Percentiles rank a stretch among this genome's conserved stretches.
Evolutionary conservation across 257 asterid species (phyloP).

Genomic region (Solanum pimpinellifolium): DNA sequence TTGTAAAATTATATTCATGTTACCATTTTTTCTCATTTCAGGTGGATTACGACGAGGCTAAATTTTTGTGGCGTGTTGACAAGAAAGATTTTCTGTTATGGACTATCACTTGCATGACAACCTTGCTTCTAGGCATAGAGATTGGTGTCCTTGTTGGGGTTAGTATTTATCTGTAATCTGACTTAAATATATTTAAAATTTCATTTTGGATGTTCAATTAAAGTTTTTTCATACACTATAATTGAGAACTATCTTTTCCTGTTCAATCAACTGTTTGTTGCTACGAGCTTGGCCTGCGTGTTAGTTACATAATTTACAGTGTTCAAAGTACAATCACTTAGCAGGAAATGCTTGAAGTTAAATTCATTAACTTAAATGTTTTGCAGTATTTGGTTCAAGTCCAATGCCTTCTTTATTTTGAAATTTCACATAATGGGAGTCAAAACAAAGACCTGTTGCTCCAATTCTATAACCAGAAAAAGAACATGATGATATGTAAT

Average conservation of each 20-base stretch:
- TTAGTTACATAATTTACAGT: not conserved
- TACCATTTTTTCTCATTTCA: slow-evolving; percentile 22
- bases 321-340: not conserved
- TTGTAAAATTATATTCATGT: slow-evolving; percentile 6
- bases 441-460: not conserved
- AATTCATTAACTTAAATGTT: not conserved
- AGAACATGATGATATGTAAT: not conserved
- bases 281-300: not conserved
- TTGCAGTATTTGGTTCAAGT: not conserved
- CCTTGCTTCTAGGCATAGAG: slow-evolving; percentile 95
- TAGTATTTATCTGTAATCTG: slow-evolving; percentile 17
- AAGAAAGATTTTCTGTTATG: slow-evolving; percentile 90
- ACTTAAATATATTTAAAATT: not conserved
- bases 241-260: not conserved
- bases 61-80: slow-evolving; percentile 86
- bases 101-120: slow-evolving; percentile 66
- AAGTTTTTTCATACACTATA: not conserved
- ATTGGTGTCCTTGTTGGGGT: slow-evolving; percentile 95
- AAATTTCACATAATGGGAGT: not conserved
- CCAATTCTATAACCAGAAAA: not conserved
- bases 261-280: not conserved
- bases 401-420: not conserved
- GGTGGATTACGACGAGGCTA: slow-evolving; percentile 97
- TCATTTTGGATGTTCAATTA: not conserved
- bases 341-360: not conserved